These are phyloP conservation scores for Nasturtium officinale DNA, from an alignment of 345 rosid genomes.

Conservation along the genomic window DNA sequence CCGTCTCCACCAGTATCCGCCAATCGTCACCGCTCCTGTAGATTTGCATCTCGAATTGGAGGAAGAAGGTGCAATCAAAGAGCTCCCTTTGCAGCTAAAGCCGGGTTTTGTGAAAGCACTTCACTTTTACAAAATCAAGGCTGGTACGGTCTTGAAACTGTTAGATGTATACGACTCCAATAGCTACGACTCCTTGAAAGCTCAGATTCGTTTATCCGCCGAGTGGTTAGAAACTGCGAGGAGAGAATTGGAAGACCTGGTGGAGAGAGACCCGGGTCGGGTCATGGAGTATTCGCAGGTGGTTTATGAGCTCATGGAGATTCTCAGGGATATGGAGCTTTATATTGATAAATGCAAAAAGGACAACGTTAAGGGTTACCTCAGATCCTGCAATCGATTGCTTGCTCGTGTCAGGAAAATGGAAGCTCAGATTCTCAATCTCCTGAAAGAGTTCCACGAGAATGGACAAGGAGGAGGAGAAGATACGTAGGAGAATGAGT, in stretches of 20 bases:
- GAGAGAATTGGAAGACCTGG: slow-evolving; percentile 29
- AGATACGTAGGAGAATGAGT: background rate
- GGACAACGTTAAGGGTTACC: slow-evolving; percentile 37
- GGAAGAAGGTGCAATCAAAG: slow-evolving; percentile 32
- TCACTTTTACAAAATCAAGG: slow-evolving; percentile 31
- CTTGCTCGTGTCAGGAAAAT: slow-evolving; percentile 40
- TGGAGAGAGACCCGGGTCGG: slow-evolving; percentile 39
- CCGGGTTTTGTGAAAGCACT: slow-evolving; percentile 29
- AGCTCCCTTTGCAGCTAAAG: slow-evolving; percentile 35
- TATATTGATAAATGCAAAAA: slow-evolving; percentile 38
- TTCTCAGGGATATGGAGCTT: slow-evolving; percentile 39
- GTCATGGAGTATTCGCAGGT: slow-evolving; percentile 41
- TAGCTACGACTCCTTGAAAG: slow-evolving; percentile 37
- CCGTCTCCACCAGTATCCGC: slow-evolving; percentile 41
- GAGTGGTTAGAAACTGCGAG: slow-evolving; percentile 37
- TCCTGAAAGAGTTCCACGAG: slow-evolving; percentile 29
- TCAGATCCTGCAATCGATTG: slow-evolving; percentile 38
- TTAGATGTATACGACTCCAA: slow-evolving; percentile 16
- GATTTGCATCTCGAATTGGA: slow-evolving; percentile 7
- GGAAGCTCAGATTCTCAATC: slow-evolving; percentile 44
- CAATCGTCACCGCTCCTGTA: slow-evolving; percentile 30
- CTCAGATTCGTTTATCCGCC: slow-evolving; percentile 34
- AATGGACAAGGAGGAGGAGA: slow-evolving; percentile 1
- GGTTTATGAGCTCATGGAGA: slow-evolving; percentile 38
- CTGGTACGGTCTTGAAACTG: slow-evolving; percentile 33